These are phyloP conservation scores for Pestalotiopsis sp. DNA, from an alignment of 2,329 filamentous ascomycete species.

Conservation along the genomic window DNA sequence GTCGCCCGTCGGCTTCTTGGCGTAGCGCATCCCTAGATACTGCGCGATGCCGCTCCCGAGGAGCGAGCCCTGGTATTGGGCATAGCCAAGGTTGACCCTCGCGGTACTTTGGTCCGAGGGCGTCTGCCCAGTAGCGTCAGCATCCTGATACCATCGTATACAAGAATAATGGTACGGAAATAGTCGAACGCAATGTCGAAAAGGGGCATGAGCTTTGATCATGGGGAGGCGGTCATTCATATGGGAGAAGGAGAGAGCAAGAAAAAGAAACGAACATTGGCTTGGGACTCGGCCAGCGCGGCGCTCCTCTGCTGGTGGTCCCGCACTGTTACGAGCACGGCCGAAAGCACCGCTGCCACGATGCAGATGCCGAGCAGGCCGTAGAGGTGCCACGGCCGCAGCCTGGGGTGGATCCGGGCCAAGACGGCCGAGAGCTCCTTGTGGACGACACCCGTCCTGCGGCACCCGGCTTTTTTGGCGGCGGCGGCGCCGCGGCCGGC, in stretches of 20 bases:
- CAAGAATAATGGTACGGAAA: too few species aligned
- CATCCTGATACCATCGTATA: not conserved
- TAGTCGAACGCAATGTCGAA: too few species aligned
- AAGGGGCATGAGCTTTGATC: too few species aligned
- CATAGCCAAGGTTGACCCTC: slow-evolving; percentile 45
- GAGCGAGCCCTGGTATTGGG: slow-evolving; percentile 43
- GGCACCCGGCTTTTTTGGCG: too few species aligned
- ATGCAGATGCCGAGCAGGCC: slow-evolving; percentile 11
- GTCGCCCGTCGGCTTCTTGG: slow-evolving; percentile 50
- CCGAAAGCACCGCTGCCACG: slow-evolving; percentile 16
- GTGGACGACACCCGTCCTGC: not conserved
- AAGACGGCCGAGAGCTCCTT: not conserved
- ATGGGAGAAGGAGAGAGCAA: not conserved
- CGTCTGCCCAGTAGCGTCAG: not conserved
- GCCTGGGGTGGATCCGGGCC: slow-evolving; percentile 1
- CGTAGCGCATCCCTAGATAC: slow-evolving; percentile 54
- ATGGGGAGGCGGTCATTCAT: too few species aligned
- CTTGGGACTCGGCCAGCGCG: not conserved
- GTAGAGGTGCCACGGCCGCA: slow-evolving; percentile 20
- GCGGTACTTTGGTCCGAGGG: slow-evolving; percentile 17
- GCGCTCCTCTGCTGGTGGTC: slow-evolving; percentile 15
- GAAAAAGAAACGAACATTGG: not conserved
- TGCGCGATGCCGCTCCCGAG: slow-evolving; percentile 43
- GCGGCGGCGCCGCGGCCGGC: not conserved
- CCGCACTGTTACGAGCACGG: slow-evolving; percentile 18